Evolutionary conservation across 495 filamentous ascomycete species (phyloP).

Genomic region (Tuber borchii): DNA sequence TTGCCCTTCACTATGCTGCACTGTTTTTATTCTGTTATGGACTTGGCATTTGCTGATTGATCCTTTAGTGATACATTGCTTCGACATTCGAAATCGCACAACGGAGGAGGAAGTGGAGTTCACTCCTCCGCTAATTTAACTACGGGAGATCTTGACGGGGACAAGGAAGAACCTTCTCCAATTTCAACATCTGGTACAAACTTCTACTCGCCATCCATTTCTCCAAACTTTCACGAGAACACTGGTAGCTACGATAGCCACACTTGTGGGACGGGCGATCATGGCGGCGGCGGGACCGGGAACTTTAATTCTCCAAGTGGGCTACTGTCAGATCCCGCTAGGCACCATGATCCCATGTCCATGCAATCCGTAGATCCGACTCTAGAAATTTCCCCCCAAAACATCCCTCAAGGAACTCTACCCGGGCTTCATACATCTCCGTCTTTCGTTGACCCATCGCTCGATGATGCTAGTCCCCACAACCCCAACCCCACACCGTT

Average conservation of each 20-base stretch:
- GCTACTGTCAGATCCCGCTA: not conserved
- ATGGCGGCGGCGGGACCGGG: constrained; percentile 3
- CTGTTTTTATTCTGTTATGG: not conserved
- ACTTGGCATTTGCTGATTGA: constrained; percentile 2
- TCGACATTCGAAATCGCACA: constrained; percentile 2
- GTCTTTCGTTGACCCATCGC: not conserved
- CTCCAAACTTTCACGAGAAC: constrained; percentile 1
- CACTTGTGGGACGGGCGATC: not conserved
- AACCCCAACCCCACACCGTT: not conserved
- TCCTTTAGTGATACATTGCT: not conserved
- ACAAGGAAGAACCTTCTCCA: not conserved
- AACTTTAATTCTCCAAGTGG: not conserved
- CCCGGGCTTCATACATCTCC: not conserved
- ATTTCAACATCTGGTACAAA: not conserved
- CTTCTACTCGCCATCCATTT: constrained; percentile 1
- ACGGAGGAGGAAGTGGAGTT: not conserved
- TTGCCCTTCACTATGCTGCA: not conserved
- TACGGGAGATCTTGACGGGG: not conserved
- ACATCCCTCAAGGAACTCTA: not conserved
- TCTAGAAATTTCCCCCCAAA: not conserved
- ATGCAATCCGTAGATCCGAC: not conserved
- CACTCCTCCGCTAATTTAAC: not conserved
- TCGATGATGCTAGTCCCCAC: constrained; percentile 1
- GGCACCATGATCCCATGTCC: not conserved
- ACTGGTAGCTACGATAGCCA: not conserved